A percentile compares a stretch with the other conserved stretches of the same genome.
These are phyloP conservation scores for Testicularia cyperi DNA, from an alignment of 1,284 basidiomycete species.

Conservation along the genomic window DNA sequence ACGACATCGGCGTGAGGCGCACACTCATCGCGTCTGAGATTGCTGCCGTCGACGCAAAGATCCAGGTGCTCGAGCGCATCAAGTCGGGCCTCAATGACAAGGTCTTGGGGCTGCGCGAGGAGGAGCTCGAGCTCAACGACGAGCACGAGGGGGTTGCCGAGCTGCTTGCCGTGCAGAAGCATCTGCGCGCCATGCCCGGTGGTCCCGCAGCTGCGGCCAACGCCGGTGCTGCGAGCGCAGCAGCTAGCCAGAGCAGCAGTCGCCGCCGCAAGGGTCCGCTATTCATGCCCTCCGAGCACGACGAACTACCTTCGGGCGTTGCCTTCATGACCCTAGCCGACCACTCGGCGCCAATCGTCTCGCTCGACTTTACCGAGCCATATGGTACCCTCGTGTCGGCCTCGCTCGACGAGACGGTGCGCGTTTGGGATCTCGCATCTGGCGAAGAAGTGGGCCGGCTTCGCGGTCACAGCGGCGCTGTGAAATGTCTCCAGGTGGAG, in stretches of 20 bases:
- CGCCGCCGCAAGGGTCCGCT: constrained; percentile 66
- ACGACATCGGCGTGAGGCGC: constrained; percentile 45
- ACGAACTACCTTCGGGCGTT: constrained; percentile 86
- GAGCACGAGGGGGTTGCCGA: constrained; percentile 61
- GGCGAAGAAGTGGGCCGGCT: constrained; percentile 61
- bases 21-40: constrained; percentile 42
- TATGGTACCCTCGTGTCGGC: constrained; percentile 85
- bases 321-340: constrained; percentile 92
- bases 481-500: constrained; percentile 92
- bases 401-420: constrained; percentile 68
- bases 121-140: constrained; percentile 91
- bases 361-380: constrained; percentile 93
- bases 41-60: constrained; percentile 46
- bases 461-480: constrained; percentile 60
- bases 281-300: constrained; percentile 95
- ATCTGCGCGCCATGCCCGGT: constrained; percentile 55
- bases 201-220: constrained; percentile 48
- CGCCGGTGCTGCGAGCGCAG: constrained; percentile 24
- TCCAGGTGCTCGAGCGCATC: constrained; percentile 76
- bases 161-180: constrained; percentile 52
- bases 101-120: constrained; percentile 84
- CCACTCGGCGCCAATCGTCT: constrained; percentile 78
- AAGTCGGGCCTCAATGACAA: constrained; percentile 78
- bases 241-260: constrained; percentile 29
- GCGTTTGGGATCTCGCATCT: constrained; percentile 82